Conservation (phyloP, 1,284 basidiomycete genomes). For the Puccinia coronata region DNA sequence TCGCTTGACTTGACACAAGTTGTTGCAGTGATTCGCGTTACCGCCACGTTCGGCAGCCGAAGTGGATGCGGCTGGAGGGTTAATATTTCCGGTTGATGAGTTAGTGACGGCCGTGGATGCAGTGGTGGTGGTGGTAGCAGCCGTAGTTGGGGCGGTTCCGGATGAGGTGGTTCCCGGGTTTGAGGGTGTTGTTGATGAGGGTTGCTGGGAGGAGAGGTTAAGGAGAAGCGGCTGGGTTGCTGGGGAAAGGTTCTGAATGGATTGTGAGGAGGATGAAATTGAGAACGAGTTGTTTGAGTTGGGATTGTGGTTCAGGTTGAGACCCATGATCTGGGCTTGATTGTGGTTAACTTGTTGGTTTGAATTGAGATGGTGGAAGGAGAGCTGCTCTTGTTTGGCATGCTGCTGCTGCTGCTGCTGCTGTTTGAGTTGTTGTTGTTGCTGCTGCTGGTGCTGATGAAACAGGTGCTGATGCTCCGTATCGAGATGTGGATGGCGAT, state of each 20-base stretch:
- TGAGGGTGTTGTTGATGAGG: neutral
- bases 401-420: too few species aligned
- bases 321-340: neutral
- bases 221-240: too few species aligned
- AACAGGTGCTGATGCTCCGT: neutral
- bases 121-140: neutral
- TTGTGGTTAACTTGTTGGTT: neutral
- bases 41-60: neutral
- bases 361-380: neutral
- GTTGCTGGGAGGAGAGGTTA: neutral
- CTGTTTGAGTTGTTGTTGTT: constrained; percentile 12
- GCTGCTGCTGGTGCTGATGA: constrained; percentile 11
- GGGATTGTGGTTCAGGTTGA: constrained; percentile 17
- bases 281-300: constrained; percentile 16
- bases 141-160: too few species aligned
- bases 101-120: neutral
- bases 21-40: neutral
- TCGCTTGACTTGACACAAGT: constrained; percentile 14
- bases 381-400: constrained; percentile 2
- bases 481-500: neutral
- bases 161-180: constrained; percentile 2
- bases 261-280: constrained; percentile 1
- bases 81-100: neutral
- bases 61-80: neutral
- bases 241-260: constrained; percentile 7